Evolutionary conservation across 176 grass and related monocot species (phyloP), one percentile per base, ranked within the genome.

Genomic region (Oryza punctata): DNA sequence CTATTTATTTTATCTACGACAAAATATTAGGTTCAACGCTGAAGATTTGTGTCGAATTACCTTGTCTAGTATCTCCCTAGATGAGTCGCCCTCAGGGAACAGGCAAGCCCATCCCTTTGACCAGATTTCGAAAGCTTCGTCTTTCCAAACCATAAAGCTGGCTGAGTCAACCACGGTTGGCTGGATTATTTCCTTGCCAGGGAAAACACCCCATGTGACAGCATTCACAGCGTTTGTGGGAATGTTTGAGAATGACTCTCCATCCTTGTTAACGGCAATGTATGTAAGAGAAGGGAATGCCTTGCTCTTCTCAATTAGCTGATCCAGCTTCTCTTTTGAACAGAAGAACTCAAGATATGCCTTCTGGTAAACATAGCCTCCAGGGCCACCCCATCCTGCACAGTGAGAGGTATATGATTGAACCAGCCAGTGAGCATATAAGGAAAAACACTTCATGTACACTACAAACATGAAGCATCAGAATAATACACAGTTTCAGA

Each of bases 91-190:
- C 69, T 94, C 91, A 3, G 84, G 78, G 69, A 94, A 94, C 71
- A 97, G 61, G 80, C 76, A 69, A 12, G 81, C 91, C 91, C 91
- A 94, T 4, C 75, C 91, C 49, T 23, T 87, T n/a, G 88, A 89
- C 94, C 94, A 97, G 52, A 94, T 94, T 78, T 91, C 94, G 67
- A 97, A 94, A 29, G 91, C 91, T 81, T 97, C 94, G 0, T 97
- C 91, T 84, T 97, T 97, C 94, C 94, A 97, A 81, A 94, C 87
- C 89, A 89, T 81, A 75, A 97, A 97, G 82, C 94, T 97, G 12
- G 81, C 50, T 0, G 82, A 77, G 71, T 97, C 94, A 52, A 96
- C 94, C 14, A 97, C 81, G 0, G 91, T 94, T 6, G 94, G 94
- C 25, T 97, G 94, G 82, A 94, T 78, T 43, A 97, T 94, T 82